Conservation (phyloP, 768 basidiomycete genomes). For the Chalciporus piperatus region DNA sequence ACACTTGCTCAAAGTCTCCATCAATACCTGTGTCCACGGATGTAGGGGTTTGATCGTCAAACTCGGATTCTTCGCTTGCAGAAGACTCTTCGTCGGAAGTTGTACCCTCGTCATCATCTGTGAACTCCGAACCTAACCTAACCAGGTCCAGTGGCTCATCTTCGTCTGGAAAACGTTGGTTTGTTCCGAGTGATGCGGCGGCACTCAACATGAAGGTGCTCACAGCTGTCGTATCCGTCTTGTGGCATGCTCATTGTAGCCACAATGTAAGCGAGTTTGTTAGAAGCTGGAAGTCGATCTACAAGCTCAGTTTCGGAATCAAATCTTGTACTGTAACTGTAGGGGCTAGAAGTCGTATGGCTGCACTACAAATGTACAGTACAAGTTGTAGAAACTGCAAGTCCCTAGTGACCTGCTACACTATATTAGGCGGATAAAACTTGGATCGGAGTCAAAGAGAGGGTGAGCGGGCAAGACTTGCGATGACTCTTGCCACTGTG, state of each 20-base stretch:
- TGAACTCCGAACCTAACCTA: conserved; percentile 2
- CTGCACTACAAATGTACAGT: too few relatives aligned
- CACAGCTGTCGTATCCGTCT: conserved; percentile 16
- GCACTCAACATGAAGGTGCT: conserved; percentile 1
- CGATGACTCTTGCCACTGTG: too few relatives aligned
- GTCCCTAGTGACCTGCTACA: too few relatives aligned
- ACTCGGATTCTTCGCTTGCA: conserved; percentile 34
- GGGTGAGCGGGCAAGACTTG: too few relatives aligned
- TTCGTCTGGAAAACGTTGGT: background rate
- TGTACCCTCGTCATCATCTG: background rate
- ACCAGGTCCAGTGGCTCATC: background rate
- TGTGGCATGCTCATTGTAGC: conserved; percentile 5
- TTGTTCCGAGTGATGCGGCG: background rate
- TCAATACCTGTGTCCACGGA: conserved; percentile 41
- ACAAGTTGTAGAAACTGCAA: too few relatives aligned
- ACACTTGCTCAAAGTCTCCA: conserved; percentile 56
- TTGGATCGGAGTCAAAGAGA: too few relatives aligned
- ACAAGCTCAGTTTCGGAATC: too few relatives aligned
- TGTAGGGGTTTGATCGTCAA: conserved; percentile 24
- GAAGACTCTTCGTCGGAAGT: conserved; percentile 6
- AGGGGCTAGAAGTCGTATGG: too few relatives aligned
- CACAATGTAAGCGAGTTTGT: too few relatives aligned
- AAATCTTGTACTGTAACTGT: too few relatives aligned
- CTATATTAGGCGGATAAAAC: too few relatives aligned
- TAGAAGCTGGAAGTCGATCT: too few relatives aligned